A percentile compares a stretch with the other conserved stretches of the same genome.
These are phyloP conservation scores for Phaeosphaeria sp. DNA, from an alignment of 2,329 filamentous ascomycete genomes.

Conservation along the genomic window DNA sequence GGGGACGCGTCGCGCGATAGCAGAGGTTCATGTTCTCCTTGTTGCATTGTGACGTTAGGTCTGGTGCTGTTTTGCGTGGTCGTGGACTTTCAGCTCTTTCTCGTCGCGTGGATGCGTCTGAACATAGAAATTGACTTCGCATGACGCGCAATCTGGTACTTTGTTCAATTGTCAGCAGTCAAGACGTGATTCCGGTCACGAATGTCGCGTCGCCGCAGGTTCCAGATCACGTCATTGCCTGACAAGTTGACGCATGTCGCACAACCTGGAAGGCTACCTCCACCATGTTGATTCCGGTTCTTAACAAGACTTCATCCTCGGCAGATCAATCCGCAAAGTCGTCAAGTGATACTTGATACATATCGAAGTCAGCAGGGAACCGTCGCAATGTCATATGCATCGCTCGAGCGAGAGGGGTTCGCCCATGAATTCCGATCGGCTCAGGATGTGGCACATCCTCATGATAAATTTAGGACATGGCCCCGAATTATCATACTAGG, in stretches of 20 bases:
- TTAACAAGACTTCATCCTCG: neutral
- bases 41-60: slow-evolving; percentile 17
- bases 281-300: no score
- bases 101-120: neutral
- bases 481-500: no score
- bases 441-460: no score
- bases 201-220: slow-evolving; percentile 1
- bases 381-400: no score
- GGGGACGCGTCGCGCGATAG: slow-evolving; percentile 23
- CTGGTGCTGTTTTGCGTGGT: slow-evolving; percentile 2
- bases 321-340: no score
- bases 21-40: slow-evolving; percentile 26
- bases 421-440: no score
- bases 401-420: no score
- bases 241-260: neutral
- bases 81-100: neutral
- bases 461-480: no score
- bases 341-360: no score
- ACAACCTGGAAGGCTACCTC: no score
- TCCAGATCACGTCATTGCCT: neutral
- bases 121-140: neutral
- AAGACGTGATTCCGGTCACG: slow-evolving; percentile 7
- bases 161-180: slow-evolving; percentile 5
- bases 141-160: neutral
- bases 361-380: no score